A percentile compares a stretch with the other conserved stretches of the same genome.
These are phyloP conservation scores for Paulinella micropora DNA, from an alignment of 78 protist species.

Conservation along the genomic window DNA sequence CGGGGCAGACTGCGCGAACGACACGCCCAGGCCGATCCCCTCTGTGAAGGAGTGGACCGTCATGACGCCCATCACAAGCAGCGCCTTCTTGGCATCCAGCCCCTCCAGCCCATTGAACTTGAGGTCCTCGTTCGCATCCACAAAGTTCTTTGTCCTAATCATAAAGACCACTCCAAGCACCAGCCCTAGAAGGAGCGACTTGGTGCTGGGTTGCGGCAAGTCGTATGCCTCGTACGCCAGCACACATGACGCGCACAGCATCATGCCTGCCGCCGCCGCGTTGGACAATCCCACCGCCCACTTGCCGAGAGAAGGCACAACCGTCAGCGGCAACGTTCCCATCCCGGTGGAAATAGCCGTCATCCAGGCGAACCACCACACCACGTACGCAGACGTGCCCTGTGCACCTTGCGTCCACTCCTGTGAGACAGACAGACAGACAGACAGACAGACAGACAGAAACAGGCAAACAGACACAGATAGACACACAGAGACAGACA, in stretches of 20 bases:
- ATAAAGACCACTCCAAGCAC: background rate
- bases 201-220: background rate
- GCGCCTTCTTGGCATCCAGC: conserved; percentile 15
- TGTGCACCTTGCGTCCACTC: too few species aligned
- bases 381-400: too few species aligned
- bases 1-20: background rate
- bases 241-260: conserved; percentile 1
- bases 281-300: conserved; percentile 13
- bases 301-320: background rate
- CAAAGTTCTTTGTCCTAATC: background rate
- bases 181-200: background rate
- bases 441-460: too few species aligned
- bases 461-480: too few species aligned
- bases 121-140: too few species aligned
- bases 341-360: conserved; percentile 28
- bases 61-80: conserved; percentile 24
- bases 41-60: conserved; percentile 37
- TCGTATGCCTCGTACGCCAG: conserved; percentile 8
- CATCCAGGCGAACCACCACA: conserved; percentile 28
- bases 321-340: conserved; percentile 27
- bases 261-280: conserved; percentile 31
- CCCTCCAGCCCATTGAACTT: background rate
- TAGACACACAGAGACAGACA: too few species aligned
- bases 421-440: too few species aligned
- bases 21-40: conserved; percentile 31